Percentiles rank a stretch among this genome's conserved stretches.
Evolutionary conservation across 2,329 filamentous ascomycete genomes (phyloP).

Genomic region (Penicillium sp.): DNA sequence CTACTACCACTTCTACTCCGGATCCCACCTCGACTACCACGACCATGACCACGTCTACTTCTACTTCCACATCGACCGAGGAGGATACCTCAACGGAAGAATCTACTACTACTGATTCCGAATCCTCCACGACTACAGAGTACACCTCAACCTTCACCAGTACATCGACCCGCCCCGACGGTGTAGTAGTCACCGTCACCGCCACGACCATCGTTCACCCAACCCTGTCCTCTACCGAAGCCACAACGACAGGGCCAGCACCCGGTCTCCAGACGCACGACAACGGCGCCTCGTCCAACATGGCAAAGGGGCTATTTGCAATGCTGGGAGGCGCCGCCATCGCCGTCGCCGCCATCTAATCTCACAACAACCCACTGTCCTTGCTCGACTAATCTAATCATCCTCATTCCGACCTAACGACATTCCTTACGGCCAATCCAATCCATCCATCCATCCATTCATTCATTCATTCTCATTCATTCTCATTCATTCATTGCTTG

Average conservation of each 20-base stretch:
- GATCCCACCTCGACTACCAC: slow-evolving; percentile 14
- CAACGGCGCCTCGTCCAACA: slow-evolving; percentile 34
- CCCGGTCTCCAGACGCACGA: slow-evolving; percentile 49
- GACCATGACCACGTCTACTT: slow-evolving; percentile 12
- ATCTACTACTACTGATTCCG: slow-evolving; percentile 14
- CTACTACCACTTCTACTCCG: slow-evolving; percentile 11
- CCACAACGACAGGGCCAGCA: slow-evolving; percentile 27
- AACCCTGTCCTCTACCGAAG: slow-evolving; percentile 30
- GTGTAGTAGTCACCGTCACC: slow-evolving; percentile 49
- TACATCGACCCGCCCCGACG: slow-evolving; percentile 49
- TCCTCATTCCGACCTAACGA: neutral
- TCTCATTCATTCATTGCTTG: neutral
- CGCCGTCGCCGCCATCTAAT: slow-evolving; percentile 45
- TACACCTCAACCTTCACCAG: slow-evolving; percentile 47
- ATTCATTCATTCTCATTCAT: too few species aligned
- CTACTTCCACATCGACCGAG: slow-evolving; percentile 30
- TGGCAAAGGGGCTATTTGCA: slow-evolving; percentile 42
- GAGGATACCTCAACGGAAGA: slow-evolving; percentile 14
- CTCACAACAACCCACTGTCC: neutral
- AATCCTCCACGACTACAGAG: slow-evolving; percentile 30
- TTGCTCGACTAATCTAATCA: neutral
- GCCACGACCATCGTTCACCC: slow-evolving; percentile 51
- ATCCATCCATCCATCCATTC: neutral
- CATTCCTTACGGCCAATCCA: neutral
- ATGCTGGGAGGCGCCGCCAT: slow-evolving; percentile 48